Percentiles rank a stretch among this genome's conserved stretches.
Conservation (phyloP, 495 filamentous ascomycete species). For the Geopyxis carbonaria region DNA sequence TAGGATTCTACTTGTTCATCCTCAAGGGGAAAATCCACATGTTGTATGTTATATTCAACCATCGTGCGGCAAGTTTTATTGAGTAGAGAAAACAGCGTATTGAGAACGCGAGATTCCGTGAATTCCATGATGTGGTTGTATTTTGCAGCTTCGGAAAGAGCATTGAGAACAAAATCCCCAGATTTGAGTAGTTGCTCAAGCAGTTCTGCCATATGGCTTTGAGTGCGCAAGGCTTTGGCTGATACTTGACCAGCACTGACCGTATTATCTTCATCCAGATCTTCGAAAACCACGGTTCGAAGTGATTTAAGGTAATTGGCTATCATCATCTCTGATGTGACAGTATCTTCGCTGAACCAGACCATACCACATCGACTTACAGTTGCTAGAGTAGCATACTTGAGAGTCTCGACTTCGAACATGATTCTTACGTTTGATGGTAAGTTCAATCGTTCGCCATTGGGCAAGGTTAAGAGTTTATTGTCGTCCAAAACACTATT, state of each 20-base stretch:
- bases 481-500: constrained; percentile 89
- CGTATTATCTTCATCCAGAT: constrained; percentile 77
- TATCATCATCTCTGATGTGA: constrained; percentile 83
- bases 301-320: constrained; percentile 75
- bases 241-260: constrained; percentile 62
- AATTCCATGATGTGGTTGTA: constrained; percentile 98
- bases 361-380: constrained; percentile 99
- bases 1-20: constrained; percentile 75
- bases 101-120: constrained; percentile 72
- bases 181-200: constrained; percentile 56
- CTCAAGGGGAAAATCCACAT: constrained; percentile 83
- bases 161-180: constrained; percentile 58
- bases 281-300: constrained; percentile 66
- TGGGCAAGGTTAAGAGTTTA: constrained; percentile 87
- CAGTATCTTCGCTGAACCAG: constrained; percentile 97
- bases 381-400: constrained; percentile 91
- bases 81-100: constrained; percentile 82
- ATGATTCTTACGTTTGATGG: constrained; percentile 93
- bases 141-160: constrained; percentile 54
- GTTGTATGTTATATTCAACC: constrained; percentile 87
- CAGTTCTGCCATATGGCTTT: constrained; percentile 58
- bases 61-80: constrained; percentile 84
- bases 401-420: constrained; percentile 98
- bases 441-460: constrained; percentile 89
- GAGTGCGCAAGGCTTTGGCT: constrained; percentile 55